Evolutionary conservation across 2,329 filamentous ascomycete genomes (phyloP).

Genomic region (Madurella mycetomatis): DNA sequence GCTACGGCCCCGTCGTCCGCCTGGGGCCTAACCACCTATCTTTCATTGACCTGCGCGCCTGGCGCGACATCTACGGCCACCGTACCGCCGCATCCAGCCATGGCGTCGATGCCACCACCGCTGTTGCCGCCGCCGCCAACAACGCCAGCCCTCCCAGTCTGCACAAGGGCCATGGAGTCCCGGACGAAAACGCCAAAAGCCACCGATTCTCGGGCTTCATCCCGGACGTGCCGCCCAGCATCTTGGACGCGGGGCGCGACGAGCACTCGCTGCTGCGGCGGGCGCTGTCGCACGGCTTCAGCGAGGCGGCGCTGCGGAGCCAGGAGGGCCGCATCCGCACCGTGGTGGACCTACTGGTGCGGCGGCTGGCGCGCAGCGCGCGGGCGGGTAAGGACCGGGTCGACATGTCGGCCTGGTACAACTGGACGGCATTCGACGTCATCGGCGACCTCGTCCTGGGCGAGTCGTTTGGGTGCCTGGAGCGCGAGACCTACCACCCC

Average conservation of each 20-base stretch:
- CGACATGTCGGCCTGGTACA: constrained; percentile 21
- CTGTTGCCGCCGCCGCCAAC: not conserved
- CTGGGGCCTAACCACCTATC: constrained; percentile 39
- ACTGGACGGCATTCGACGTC: constrained; percentile 25
- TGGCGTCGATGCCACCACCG: not conserved
- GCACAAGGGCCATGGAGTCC: too few relatives aligned
- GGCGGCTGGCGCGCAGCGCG: constrained; percentile 7
- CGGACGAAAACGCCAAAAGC: constrained; percentile 17
- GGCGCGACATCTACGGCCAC: constrained; percentile 31
- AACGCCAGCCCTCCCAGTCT: not conserved
- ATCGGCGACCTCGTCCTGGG: constrained; percentile 27
- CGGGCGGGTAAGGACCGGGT: constrained; percentile 13
- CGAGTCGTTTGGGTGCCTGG: constrained; percentile 25
- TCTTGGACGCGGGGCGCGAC: constrained; percentile 9
- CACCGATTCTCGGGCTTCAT: constrained; percentile 16
- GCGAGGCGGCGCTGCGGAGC: constrained; percentile 15
- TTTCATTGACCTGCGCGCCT: constrained; percentile 34
- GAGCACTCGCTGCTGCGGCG: constrained; percentile 17
- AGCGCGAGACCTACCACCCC: constrained; percentile 17
- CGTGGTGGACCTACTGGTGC: constrained; percentile 18
- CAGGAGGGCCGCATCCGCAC: constrained; percentile 17
- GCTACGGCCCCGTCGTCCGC: constrained; percentile 41
- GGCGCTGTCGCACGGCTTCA: constrained; percentile 21
- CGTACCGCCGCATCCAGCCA: constrained; percentile 14
- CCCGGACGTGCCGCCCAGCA: constrained; percentile 12